A percentile compares a stretch with the other conserved stretches of the same genome.
Evolutionary conservation across 2,329 filamentous ascomycete species (phyloP).

Genomic region (Fusarium sp.): DNA sequence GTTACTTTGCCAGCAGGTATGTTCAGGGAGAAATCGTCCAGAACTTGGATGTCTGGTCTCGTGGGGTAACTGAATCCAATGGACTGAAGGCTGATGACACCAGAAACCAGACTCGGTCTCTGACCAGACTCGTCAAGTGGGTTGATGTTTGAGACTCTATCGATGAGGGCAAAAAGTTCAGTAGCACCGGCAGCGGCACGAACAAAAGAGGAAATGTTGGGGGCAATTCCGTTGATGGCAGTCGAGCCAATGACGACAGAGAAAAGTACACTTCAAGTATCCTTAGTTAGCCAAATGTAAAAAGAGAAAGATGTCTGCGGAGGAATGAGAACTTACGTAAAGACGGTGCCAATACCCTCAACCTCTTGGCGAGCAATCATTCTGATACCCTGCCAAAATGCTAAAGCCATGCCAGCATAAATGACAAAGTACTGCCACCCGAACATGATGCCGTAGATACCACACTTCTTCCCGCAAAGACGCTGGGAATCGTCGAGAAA

Average conservation of each 20-base stretch:
- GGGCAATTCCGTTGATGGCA: conserved; percentile 42
- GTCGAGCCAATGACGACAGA: conserved; percentile 52
- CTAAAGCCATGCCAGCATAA: conserved; percentile 52
- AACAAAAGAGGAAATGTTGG: conserved; percentile 49
- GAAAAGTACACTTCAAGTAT: conserved; percentile 43
- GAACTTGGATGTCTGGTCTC: conserved; percentile 52
- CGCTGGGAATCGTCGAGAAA: neutral
- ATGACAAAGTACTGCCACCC: conserved; percentile 43
- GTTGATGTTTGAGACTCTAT: conserved; percentile 49
- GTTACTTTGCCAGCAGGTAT: conserved; percentile 58
- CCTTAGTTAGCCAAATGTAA: neutral
- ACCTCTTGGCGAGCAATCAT: conserved; percentile 52
- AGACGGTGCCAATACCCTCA: conserved; percentile 43
- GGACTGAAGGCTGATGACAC: conserved; percentile 50
- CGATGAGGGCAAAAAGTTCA: conserved; percentile 44
- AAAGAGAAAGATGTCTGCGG: neutral
- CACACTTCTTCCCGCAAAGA: conserved; percentile 1
- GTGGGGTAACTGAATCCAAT: conserved; percentile 57
- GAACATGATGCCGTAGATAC: neutral
- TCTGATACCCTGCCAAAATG: conserved; percentile 56
- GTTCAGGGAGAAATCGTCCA: conserved; percentile 54
- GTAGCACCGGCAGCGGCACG: conserved; percentile 48
- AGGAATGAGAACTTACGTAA: neutral
- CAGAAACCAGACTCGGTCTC: conserved; percentile 37
- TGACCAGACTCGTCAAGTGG: conserved; percentile 48